Conservation (phyloP, 2,329 filamentous ascomycete genomes). For the Tolypocladium inflatum region DNA sequence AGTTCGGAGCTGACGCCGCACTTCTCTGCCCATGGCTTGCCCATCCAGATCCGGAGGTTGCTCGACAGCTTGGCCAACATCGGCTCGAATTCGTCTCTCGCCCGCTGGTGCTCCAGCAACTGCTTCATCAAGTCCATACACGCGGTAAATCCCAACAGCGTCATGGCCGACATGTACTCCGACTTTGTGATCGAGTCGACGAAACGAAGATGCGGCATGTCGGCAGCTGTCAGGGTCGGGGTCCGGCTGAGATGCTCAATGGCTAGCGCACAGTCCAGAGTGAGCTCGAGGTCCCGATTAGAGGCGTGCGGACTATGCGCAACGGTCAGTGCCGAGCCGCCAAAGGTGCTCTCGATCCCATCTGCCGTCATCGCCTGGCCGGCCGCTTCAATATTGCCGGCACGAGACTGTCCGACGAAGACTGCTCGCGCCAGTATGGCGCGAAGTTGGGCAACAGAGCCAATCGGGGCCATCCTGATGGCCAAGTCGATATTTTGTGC, state of each 20-base stretch:
- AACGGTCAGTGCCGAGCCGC: conserved; percentile 30
- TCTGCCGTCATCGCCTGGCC: conserved; percentile 36
- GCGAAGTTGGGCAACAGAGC: conserved; percentile 59
- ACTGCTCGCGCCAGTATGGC: conserved; percentile 51
- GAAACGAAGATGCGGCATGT: conserved; percentile 33
- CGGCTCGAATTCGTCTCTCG: conserved; percentile 34
- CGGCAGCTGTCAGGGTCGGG: conserved; percentile 20
- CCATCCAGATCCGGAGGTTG: conserved; percentile 51
- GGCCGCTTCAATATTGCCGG: conserved; percentile 45
- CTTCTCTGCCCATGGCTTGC: conserved; percentile 38
- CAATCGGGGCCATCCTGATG: conserved; percentile 64
- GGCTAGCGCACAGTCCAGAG: conserved; percentile 50
- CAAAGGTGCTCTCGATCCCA: conserved; percentile 13
- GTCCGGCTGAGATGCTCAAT: conserved; percentile 47
- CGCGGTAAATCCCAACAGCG: conserved; percentile 50
- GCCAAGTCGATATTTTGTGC: conserved; percentile 54
- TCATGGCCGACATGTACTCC: conserved; percentile 31
- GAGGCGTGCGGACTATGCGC: conserved; percentile 30
- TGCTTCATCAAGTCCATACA: conserved; percentile 48
- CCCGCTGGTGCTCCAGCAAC: conserved; percentile 36
- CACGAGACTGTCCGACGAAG: conserved; percentile 43
- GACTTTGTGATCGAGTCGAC: conserved; percentile 40
- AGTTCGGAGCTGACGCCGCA: conserved; percentile 40
- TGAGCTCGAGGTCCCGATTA: conserved; percentile 44
- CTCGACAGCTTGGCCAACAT: conserved; percentile 49